A percentile compares a stretch with the other conserved stretches of the same genome.
phyloP scores from a whole-genome alignment of 208 protist species.

The Leishmania braziliensis region DNA sequence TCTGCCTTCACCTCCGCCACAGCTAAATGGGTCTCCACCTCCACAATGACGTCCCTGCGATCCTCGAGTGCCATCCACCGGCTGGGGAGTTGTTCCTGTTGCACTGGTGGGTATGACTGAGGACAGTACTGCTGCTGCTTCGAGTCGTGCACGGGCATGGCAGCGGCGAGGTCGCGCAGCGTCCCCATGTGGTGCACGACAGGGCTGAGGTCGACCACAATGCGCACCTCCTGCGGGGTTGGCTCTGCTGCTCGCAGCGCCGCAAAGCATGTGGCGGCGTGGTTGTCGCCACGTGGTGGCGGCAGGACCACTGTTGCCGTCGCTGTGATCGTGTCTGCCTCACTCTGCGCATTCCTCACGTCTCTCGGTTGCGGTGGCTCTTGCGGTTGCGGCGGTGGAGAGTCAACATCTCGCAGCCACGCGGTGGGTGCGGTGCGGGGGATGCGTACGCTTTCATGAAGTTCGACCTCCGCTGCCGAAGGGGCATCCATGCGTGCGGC shows the following conservation, averaged over 20 bases:
- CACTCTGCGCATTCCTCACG: background rate
- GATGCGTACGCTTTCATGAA: slow-evolving; percentile 9
- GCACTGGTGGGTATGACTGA: slow-evolving; percentile 6
- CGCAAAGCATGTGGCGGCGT: background rate
- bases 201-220: slow-evolving; percentile 25
- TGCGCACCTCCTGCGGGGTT: slow-evolving; percentile 19
- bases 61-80: slow-evolving; percentile 32
- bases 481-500: background rate
- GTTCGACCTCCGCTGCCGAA: background rate
- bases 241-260: background rate
- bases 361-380: background rate
- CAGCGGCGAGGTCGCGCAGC: background rate
- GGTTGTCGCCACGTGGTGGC: background rate
- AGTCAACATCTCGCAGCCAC: slow-evolving; percentile 15
- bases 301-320: slow-evolving; percentile 6
- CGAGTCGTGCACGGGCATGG: background rate
- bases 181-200: slow-evolving; percentile 1
- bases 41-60: slow-evolving; percentile 45
- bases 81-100: slow-evolving; percentile 20
- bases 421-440: slow-evolving; percentile 12
- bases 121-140: background rate
- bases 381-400: background rate
- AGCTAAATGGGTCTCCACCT: slow-evolving; percentile 7
- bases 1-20: background rate
- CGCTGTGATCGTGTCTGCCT: background rate